These are phyloP conservation scores for Asterionellopsis glacialis DNA, from an alignment of 108 stramenopile genomes.

Conservation along the genomic window DNA sequence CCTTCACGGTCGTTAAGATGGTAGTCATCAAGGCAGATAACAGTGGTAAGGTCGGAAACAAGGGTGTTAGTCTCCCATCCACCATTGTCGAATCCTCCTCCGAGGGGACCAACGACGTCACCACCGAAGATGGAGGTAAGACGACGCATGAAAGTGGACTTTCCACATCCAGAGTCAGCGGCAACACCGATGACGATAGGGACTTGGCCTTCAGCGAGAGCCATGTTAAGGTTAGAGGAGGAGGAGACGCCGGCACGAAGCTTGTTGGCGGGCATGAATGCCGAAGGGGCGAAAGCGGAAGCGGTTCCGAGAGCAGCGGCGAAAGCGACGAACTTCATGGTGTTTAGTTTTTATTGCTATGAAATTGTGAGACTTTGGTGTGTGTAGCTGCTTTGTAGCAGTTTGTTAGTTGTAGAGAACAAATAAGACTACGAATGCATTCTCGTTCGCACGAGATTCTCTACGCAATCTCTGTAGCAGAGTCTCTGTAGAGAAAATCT, in stretches of 20 bases:
- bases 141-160: conserved; percentile 98
- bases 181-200: conserved; percentile 95
- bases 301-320: conserved; percentile 20
- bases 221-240: conserved; percentile 61
- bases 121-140: conserved; percentile 96
- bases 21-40: conserved; percentile 98
- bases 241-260: conserved; percentile 14
- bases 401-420: no score
- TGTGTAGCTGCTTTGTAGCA: no score
- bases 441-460: no score
- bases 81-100: conserved; percentile 85
- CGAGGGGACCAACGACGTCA: conserved; percentile 90
- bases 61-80: conserved; percentile 99
- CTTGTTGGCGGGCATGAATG: conserved; percentile 38
- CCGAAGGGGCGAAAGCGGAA: conserved; percentile 51
- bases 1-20: conserved; percentile 95
- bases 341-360: neutral
- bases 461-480: no score
- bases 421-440: no score
- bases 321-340: conserved; percentile 41
- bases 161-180: conserved; percentile 97
- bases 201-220: conserved; percentile 60
- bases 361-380: no score
- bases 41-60: conserved; percentile 94
- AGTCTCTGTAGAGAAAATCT: no score